phyloP scores from a whole-genome alignment of 2,329 filamentous ascomycete species.

The Microcyclospora pomicola region DNA sequence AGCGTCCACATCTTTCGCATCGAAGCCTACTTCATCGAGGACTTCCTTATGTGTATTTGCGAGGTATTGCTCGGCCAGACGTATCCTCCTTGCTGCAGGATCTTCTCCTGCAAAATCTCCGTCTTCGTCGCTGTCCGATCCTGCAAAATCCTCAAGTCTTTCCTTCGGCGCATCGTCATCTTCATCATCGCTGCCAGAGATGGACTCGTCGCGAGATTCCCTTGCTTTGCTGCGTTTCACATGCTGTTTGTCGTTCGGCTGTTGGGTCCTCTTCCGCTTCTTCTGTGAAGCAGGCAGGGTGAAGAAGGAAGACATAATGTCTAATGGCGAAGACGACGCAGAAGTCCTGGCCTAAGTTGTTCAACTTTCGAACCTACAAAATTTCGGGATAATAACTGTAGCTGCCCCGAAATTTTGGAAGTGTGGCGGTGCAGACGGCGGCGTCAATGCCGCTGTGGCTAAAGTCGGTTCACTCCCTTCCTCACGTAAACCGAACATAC shows the following conservation, averaged over 20 bases:
- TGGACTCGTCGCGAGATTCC: constrained; percentile 57
- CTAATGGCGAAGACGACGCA: too few relatives aligned
- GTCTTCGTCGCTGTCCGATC: constrained; percentile 36
- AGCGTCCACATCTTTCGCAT: constrained; percentile 83
- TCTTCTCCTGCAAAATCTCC: constrained; percentile 76
- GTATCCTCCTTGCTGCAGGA: constrained; percentile 70
- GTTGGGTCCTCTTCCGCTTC: constrained; percentile 63
- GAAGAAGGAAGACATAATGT: constrained; percentile 84
- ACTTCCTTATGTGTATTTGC: constrained; percentile 72
- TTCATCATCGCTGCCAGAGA: constrained; percentile 69
- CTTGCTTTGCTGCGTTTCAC: constrained; percentile 31
- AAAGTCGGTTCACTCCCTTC: too few relatives aligned
- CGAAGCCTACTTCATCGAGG: constrained; percentile 67
- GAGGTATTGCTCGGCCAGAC: constrained; percentile 82
- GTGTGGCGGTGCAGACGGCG: too few relatives aligned
- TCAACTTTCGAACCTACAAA: too few relatives aligned
- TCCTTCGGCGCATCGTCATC: constrained; percentile 39
- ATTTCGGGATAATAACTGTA: too few relatives aligned
- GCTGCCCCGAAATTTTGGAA: too few relatives aligned
- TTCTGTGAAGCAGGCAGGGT: constrained; percentile 73
- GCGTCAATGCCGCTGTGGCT: too few relatives aligned
- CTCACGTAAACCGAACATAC: too few relatives aligned
- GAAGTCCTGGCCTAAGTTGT: too few relatives aligned
- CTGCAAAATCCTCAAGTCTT: constrained; percentile 22
- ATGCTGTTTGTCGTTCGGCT: constrained; percentile 35